These are phyloP conservation scores for Penicillium sp. DNA, from an alignment of 2,329 filamentous ascomycete genomes.

Conservation along the genomic window DNA sequence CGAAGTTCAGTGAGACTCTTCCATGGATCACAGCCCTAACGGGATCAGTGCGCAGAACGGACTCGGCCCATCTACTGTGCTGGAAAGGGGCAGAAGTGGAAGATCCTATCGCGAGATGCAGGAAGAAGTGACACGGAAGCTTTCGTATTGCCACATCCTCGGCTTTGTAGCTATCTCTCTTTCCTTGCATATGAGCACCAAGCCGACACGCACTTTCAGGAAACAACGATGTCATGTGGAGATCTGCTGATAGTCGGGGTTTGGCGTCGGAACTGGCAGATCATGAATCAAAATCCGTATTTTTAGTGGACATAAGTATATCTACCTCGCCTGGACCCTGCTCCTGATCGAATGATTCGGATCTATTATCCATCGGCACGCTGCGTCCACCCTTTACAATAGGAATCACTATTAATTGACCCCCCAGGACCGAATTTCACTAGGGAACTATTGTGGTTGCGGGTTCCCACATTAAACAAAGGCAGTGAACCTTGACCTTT, in stretches of 20 bases:
- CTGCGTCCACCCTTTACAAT: constrained; percentile 2
- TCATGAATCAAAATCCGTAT: neutral
- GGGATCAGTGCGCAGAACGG: constrained; percentile 13
- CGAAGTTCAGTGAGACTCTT: constrained; percentile 4
- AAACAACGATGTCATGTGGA: constrained; percentile 9
- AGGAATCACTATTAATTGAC: neutral
- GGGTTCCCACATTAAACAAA: neutral
- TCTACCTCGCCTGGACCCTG: constrained; percentile 1
- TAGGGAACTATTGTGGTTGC: neutral
- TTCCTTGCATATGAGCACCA: constrained; percentile 24
- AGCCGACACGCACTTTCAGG: constrained; percentile 7
- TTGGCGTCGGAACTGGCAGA: constrained; percentile 4
- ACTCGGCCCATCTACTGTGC: constrained; percentile 8
- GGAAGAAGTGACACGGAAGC: constrained; percentile 15
- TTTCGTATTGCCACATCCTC: constrained; percentile 22
- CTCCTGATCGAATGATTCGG: constrained; percentile 7
- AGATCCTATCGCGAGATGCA: constrained; percentile 16
- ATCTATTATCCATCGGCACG: constrained; percentile 12
- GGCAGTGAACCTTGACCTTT: neutral
- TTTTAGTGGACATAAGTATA: constrained; percentile 2
- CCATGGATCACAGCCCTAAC: constrained; percentile 9
- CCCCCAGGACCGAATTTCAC: neutral
- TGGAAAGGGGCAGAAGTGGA: constrained; percentile 2
- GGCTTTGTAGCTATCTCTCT: constrained; percentile 18
- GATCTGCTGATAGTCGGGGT: constrained; percentile 9